Evolutionary conservation across 2,329 filamentous ascomycete species (phyloP), one percentile per base, ranked within the genome.

Genomic region (Onygena corvina): DNA sequence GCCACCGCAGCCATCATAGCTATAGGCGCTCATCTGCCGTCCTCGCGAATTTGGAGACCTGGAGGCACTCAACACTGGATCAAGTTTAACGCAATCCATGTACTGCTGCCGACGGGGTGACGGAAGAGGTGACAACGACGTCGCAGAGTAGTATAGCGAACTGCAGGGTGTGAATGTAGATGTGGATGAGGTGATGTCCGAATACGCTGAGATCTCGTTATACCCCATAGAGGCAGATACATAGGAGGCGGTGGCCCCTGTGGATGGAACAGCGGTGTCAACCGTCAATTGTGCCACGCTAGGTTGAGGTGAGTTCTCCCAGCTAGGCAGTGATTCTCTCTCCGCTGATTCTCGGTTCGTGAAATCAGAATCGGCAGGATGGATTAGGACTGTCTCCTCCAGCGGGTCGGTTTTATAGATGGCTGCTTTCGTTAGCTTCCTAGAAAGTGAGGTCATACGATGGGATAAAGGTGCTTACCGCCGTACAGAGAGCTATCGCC

Each of bases 231-330:
- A 67, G 53, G 67, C 84, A 12, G 83, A 86, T 67, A 86, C 76
- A 33, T 81, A 83, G 59, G 84, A 84, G 1, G 83, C 85, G 2
- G 83, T 85, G 44, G 81, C 81, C 16, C 83, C 85, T 71, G 76
- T 53, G 81, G 76, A 52, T 42, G 74, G 46, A 42, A 53, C 46
- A 23, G 35, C 47, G 44, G 53, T 52, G 36, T 56, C 49, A 2
- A 56, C 48, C 1, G 53, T 50, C 25, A 56, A 27, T 44, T 48
- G 23, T 54, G 46, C 16, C 52, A 50, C 9, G 47, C 42, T 46
- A 29, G 46, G 34, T 25, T 49, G 29, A 14, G 46, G 50, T 29
- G 50, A 47, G 23, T 49, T 44, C 23, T 52, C 54, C 29, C 47
- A 47, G 14, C 29, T 34, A 12, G 40, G 27, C 6, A 47, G 40